Conservation (phyloP, 2,329 filamentous ascomycete species). For the Dothistroma septosporum region DNA sequence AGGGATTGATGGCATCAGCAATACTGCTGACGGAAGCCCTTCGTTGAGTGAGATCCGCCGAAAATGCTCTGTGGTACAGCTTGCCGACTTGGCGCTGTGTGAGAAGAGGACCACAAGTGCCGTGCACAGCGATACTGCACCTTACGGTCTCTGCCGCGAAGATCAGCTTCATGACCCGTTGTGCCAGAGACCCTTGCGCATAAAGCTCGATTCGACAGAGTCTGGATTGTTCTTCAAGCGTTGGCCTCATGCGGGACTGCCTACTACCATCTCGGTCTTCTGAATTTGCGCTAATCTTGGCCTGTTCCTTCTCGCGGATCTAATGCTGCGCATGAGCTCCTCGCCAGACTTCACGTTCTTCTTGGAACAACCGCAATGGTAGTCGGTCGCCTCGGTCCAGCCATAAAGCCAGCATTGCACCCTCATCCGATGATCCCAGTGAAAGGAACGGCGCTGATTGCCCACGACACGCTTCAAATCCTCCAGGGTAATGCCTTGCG, state of each 20-base stretch:
- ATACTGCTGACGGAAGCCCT: background rate
- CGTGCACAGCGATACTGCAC: background rate
- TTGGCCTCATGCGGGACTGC: too few species aligned
- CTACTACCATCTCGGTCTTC: too few species aligned
- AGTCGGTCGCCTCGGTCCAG: background rate
- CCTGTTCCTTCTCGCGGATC: too few species aligned
- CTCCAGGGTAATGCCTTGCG: too few species aligned
- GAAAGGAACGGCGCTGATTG: background rate
- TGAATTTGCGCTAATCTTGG: too few species aligned
- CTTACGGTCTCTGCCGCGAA: too few species aligned
- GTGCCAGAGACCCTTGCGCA: too few species aligned
- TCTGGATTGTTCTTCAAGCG: too few species aligned
- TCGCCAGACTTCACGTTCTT: background rate
- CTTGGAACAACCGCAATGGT: background rate
- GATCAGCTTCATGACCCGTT: too few species aligned
- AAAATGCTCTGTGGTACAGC: background rate
- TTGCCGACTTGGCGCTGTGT: background rate
- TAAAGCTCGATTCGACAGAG: too few species aligned
- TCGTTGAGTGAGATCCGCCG: background rate
- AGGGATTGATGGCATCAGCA: background rate
- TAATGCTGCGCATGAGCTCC: background rate
- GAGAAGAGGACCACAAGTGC: background rate
- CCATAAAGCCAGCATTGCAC: background rate
- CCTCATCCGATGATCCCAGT: background rate
- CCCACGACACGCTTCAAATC: background rate